Conservation (phyloP, 2,329 filamentous ascomycete species). For the Trichoderma aggressivum region DNA sequence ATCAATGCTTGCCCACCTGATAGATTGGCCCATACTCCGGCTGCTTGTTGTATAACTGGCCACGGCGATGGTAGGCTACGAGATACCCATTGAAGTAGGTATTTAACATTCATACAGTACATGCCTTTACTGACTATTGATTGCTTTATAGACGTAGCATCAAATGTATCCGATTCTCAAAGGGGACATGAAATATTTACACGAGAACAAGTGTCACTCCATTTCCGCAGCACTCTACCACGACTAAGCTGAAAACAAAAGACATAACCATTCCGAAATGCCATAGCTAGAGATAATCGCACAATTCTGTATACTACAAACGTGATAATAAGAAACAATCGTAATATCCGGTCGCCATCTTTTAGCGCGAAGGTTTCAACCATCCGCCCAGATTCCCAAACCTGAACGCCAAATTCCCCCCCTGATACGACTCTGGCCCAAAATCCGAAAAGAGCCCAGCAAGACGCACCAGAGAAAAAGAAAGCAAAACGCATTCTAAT, state of each 20-base stretch:
- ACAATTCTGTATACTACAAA: conserved; percentile 29
- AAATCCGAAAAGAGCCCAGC: not conserved
- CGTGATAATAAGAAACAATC: conserved; percentile 9
- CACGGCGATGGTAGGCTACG: not conserved
- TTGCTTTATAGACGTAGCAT: not conserved
- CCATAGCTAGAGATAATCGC: conserved; percentile 26
- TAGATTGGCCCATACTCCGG: not conserved
- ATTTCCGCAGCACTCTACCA: conserved; percentile 3
- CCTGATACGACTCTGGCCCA: not conserved
- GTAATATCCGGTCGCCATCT: conserved; percentile 31
- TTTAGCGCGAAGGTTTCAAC: conserved; percentile 30
- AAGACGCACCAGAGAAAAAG: not conserved
- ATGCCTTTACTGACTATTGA: not conserved
- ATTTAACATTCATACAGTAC: not conserved
- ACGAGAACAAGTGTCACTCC: not conserved
- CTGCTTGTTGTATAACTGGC: not conserved
- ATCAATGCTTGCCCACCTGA: not conserved
- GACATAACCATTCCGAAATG: conserved; percentile 10
- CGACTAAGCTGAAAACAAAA: not conserved
- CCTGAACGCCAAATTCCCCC: conserved; percentile 28
- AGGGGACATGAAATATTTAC: not conserved
- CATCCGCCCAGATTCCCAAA: conserved; percentile 29
- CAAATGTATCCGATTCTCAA: not conserved
- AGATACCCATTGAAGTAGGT: not conserved
- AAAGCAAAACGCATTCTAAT: conserved; percentile 14